Evolutionary conservation across 2,329 filamentous ascomycete species (phyloP).

Genomic region (Venturiaceae sp.): DNA sequence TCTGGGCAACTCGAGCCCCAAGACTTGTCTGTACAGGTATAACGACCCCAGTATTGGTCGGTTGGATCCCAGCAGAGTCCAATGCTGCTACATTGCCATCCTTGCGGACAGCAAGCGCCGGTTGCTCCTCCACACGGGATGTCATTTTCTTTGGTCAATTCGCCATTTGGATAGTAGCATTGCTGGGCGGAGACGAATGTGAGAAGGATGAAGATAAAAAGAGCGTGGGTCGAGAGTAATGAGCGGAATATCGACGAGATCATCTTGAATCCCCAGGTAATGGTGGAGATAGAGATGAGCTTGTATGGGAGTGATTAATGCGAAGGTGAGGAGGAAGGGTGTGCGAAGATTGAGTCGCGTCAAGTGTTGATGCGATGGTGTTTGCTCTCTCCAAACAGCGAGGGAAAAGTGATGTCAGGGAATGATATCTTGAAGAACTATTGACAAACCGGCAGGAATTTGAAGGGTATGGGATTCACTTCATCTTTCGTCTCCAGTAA

Average conservation of each 20-base stretch:
- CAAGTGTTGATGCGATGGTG: neutral
- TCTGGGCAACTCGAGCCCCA: constrained; percentile 13
- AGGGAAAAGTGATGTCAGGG: neutral
- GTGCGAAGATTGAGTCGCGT: neutral
- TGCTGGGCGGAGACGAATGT: neutral
- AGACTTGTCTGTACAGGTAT: constrained; percentile 22
- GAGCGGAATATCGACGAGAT: neutral
- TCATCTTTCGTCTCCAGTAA: too few relatives aligned
- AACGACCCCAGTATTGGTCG: constrained; percentile 17
- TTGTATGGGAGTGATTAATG: neutral
- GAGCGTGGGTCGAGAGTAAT: neutral
- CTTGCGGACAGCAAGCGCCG: constrained; percentile 20
- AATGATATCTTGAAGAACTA: neutral
- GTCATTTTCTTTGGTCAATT: neutral
- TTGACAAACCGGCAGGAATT: neutral
- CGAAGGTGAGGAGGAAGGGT: too few relatives aligned
- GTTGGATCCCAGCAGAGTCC: constrained; percentile 20
- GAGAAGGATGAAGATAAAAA: neutral
- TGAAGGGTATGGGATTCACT: neutral
- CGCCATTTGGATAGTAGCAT: neutral
- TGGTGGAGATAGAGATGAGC: neutral
- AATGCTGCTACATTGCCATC: constrained; percentile 23
- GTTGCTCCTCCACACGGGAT: neutral
- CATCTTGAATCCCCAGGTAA: too few relatives aligned
- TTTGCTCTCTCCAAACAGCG: neutral